Evolutionary conservation across 1,139 yeast species (phyloP), one percentile per base, ranked within the genome.

Genomic region (Candida tunisiensis): DNA sequence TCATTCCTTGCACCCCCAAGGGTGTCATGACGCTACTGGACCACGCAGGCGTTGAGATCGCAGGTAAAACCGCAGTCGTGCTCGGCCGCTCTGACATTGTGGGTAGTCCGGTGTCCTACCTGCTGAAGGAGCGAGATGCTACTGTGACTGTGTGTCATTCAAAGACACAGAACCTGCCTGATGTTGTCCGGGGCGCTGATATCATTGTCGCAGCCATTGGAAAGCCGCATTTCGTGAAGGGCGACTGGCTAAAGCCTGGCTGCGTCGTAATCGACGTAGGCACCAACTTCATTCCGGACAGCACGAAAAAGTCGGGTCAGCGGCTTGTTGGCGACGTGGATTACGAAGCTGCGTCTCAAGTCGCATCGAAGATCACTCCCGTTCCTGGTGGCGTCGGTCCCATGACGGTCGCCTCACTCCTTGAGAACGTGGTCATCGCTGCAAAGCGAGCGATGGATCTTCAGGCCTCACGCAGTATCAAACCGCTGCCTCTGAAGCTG

Each of bases 371-470:
- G 45, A 67, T 88, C 47, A 88, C 98, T 15, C 98, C 98, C 16
- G 99, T 88, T 32, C 99, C 98, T 28, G 99, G 99, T 48, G 98
- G 98, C 40, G 98, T 88, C 34, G 98, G 98, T 29, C 99, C 98
- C 43, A 88, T 88, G 96, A 88, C 99, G 8, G 96, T 88, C 28
- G 96, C 96, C 28, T 80, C 83, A 78, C 67, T 88, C 33, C 69
- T 85, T 52, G 78, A 78, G 47, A 88, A 88, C 49, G 94, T 85
- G 18, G 67, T 79, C 23, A 57, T 65, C 34, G 82, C 95, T 25
- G 95, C 96, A 21, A 69, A 77, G 42, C 52, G 62, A 30, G 40
- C 41, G 32, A 49, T 49, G 33, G 51, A 37, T 23, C 33, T 38
- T 22, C 48, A 50, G 23, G 40, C 45, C 15, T 40, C 45, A 27